Conservation (phyloP, 805 yeast species). For the Zygotorulaspora chibaensis region DNA sequence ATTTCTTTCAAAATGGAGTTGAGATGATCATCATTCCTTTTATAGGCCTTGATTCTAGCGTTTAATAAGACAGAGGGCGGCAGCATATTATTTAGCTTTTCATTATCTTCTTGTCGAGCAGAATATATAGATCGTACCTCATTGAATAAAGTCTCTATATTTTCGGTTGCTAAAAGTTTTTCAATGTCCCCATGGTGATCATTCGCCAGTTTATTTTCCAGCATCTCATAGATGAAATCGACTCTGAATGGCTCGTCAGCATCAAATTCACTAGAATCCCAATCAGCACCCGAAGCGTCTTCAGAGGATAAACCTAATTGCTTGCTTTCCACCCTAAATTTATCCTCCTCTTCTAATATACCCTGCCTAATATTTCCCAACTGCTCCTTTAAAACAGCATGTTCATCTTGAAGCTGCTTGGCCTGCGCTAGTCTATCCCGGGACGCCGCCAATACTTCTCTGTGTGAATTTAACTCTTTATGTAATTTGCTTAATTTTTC, state of each 20-base stretch:
- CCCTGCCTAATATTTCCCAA: constrained; percentile 58
- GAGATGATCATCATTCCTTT: constrained; percentile 59
- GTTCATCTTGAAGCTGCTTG: constrained; percentile 50
- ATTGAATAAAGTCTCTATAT: constrained; percentile 20
- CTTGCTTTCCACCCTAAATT: constrained; percentile 44
- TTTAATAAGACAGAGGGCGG: constrained; percentile 47
- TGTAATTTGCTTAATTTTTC: constrained; percentile 50
- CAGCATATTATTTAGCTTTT: constrained; percentile 19
- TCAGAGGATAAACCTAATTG: constrained; percentile 35
- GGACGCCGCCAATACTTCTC: constrained; percentile 24
- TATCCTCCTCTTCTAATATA: constrained; percentile 55
- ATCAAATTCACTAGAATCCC: constrained; percentile 56
- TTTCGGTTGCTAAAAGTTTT: constrained; percentile 22
- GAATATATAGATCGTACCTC: constrained; percentile 21
- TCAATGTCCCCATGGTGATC: constrained; percentile 31
- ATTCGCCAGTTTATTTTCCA: constrained; percentile 40
- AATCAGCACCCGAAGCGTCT: constrained; percentile 29
- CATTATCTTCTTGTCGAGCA: constrained; percentile 10
- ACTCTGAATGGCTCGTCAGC: constrained; percentile 91
- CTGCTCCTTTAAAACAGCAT: constrained; percentile 50
- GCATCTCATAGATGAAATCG: constrained; percentile 51
- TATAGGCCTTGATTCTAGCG: constrained; percentile 80
- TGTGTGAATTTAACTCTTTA: constrained; percentile 32
- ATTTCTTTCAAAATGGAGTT: constrained; percentile 49
- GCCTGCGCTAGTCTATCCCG: constrained; percentile 27